Percentiles rank a stretch among this genome's conserved stretches.
Evolutionary conservation across 2,329 filamentous ascomycete species (phyloP).

Genomic region (Pseudogymnoascus sp.): DNA sequence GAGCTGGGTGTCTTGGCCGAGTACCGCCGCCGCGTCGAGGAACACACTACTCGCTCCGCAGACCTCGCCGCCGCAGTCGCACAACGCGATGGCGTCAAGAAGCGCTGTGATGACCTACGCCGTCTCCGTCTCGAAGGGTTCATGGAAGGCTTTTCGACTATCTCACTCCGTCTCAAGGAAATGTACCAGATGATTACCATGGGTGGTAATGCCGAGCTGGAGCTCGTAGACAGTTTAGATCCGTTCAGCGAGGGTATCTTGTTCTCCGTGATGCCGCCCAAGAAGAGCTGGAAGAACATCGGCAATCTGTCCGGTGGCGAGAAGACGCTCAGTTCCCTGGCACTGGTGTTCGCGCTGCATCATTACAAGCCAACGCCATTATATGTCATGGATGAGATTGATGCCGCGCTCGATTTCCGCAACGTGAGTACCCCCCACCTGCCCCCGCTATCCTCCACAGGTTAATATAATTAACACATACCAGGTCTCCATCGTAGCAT

Average conservation of each 20-base stretch:
- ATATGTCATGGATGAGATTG: slow-evolving; percentile 99
- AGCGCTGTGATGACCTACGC: slow-evolving; percentile 83
- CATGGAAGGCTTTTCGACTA: slow-evolving; percentile 94
- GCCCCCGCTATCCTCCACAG: slow-evolving; percentile 4
- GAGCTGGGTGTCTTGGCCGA: slow-evolving; percentile 83
- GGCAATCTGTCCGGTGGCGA: slow-evolving; percentile 91
- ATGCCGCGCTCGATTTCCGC: slow-evolving; percentile 92
- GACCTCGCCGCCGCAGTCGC: slow-evolving; percentile 73
- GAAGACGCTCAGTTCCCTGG: slow-evolving; percentile 89
- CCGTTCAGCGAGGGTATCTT: slow-evolving; percentile 95
- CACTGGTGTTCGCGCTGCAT: slow-evolving; percentile 94
- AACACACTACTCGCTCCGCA: slow-evolving; percentile 70
- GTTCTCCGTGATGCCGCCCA: slow-evolving; percentile 97
- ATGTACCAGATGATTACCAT: slow-evolving; percentile 99
- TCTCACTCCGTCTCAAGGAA: slow-evolving; percentile 90
- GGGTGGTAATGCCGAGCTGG: slow-evolving; percentile 95
- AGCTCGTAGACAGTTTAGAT: slow-evolving; percentile 91
- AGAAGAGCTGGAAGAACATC: slow-evolving; percentile 99
- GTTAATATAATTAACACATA: slow-evolving; percentile 10
- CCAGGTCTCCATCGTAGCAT: slow-evolving; percentile 91
- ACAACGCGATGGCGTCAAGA: slow-evolving; percentile 79
- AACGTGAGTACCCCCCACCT: slow-evolving; percentile 65
- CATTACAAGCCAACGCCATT: slow-evolving; percentile 96
- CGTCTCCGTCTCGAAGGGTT: slow-evolving; percentile 88
- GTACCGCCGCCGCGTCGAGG: slow-evolving; percentile 77